Evolutionary conservation across 192 early-diverging fungal genomes (phyloP).

Genomic region (Jimgerdemannia lactiflua): DNA sequence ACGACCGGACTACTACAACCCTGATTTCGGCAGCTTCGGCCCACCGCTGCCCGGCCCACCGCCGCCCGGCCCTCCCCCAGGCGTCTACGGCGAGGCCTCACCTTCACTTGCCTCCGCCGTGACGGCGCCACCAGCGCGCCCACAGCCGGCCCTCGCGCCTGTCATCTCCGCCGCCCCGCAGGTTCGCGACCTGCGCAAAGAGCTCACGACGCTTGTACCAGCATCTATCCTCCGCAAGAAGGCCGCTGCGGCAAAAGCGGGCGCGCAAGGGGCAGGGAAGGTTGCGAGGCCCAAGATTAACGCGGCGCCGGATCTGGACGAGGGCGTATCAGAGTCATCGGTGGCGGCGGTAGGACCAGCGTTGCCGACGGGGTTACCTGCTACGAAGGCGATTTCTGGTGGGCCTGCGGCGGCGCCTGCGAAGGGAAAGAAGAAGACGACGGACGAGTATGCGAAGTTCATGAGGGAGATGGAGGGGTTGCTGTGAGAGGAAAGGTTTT

Average conservation of each 20-base stretch:
- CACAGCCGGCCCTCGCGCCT: slow-evolving; percentile 15
- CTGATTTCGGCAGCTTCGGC: not conserved
- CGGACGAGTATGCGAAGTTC: slow-evolving; percentile 64
- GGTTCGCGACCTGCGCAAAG: slow-evolving; percentile 73
- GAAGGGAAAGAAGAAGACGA: slow-evolving; percentile 30
- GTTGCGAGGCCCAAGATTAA: slow-evolving; percentile 52
- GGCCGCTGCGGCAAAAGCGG: slow-evolving; percentile 20
- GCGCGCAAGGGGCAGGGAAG: slow-evolving; percentile 2
- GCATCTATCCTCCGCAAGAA: slow-evolving; percentile 47
- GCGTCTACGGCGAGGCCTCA: slow-evolving; percentile 33
- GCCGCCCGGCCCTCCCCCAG: slow-evolving; percentile 26
- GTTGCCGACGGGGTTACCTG: not conserved
- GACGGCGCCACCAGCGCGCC: slow-evolving; percentile 25
- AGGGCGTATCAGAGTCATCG: not conserved
- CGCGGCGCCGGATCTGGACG: slow-evolving; percentile 62
- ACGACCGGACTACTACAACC: not conserved
- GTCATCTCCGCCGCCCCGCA: slow-evolving; percentile 68
- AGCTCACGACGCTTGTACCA: slow-evolving; percentile 67
- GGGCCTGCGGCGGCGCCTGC: slow-evolving; percentile 10
- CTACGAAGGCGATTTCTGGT: not conserved
- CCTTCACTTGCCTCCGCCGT: slow-evolving; percentile 13
- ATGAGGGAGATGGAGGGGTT: slow-evolving; percentile 52
- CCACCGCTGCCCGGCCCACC: not conserved
- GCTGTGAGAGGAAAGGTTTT: slow-evolving; percentile 8
- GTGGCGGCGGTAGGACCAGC: too few relatives aligned